Base-by-base conservation (phyloP, 2,329 filamentous ascomycete species). In the Pseudocercospora eumusae region DNA sequence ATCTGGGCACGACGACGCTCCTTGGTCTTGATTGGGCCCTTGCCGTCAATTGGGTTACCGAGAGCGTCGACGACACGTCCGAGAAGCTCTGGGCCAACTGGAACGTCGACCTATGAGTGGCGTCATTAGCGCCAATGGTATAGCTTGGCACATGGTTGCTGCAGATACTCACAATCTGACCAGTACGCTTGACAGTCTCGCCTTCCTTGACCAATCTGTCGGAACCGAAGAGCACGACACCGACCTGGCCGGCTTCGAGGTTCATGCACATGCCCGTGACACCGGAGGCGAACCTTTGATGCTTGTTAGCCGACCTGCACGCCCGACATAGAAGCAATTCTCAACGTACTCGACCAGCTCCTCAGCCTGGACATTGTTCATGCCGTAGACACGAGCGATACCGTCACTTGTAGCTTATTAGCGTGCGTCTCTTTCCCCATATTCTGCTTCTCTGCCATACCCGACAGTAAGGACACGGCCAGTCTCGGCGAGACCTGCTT, bases 241-340 rank as follows among this genome's bases (percentile, higher is more conserved):
- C 95, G 84, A 99, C 95, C 84, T 98, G 95, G 81, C 95, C 95
- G 82, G 95, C 95, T 86, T 99, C 95, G 83, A 99, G 89, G 91
- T 99, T 99, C 93, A 99, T 98, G 91, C 93, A 98, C 95, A 99
- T 99, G 82, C 95, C 95, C 89, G 98, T 98, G 83, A 98, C 95
- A 82, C 95, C 95, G 71, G 95, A 99, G 77, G 95, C 92, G 86
- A 99, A 99, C 86, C 93, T 97, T 71, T 33, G n/a, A 33, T 44
- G 36, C 53, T 56, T 47, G 63, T 63, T 62, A 69, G 66, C 59
- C 45, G 36, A 54, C 61, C 52, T 65, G 47, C 11, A 36, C 27
- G 40, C 25, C 23, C 28, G 42, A 13, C 49, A 33, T 33, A 18
- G 54, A 49, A 47, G 33, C 55, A 42, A 25, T 27, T 54, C 50